Base-by-base conservation (phyloP, 805 yeast genomes). In the Vanderwaltozyma polyspora region DNA sequence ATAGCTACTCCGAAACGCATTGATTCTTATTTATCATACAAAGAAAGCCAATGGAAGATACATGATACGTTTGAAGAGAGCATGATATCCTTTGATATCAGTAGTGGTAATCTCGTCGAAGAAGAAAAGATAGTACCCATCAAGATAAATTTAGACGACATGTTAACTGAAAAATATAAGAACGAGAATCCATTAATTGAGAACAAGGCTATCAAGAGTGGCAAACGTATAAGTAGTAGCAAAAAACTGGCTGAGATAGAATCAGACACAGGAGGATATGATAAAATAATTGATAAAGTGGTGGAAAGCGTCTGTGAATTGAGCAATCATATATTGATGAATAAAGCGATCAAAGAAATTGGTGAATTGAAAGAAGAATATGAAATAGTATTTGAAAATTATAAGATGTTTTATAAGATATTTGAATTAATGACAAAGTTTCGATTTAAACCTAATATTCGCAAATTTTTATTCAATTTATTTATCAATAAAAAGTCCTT, bases 391-490 rank as follows among this genome's bases (percentile, higher is more conserved):
- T 52, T 83, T 55, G 74, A 70, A 30, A 68, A 67, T 35, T 68
- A 73, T 10, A 70, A 64, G 2, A 55, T 81, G 33, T 74, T 81
- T 49, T 63, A 51, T 53, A 67, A 65, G 48, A 74, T 63, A 33
- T 63, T 64, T 57, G 65, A 59, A 35, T 66, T 63, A 46, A 67
- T 66, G 67, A 80, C 65, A 44, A 63, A 55, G 52, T 85, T 59
- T 64, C 68, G 67, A 31, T 81, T 74, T 55, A 71, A 77, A 42
- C 74, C 71, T 34, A 71, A 72, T 4, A 74, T 73, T 14, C 61
- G 94, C 25, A 66, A 73, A 42, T 79, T 76, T 48, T 60, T 85
- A 12, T 68, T 78, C 46, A 87, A 77, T 28, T 59, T 80, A 34
- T 72, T 82, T 43, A 70, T 72, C 35, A 68, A 70, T 42, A 62